A percentile compares a stretch with the other conserved stretches of the same genome.
These are phyloP conservation scores for Podospora comata DNA, from an alignment of 495 filamentous ascomycete species.

Conservation along the genomic window DNA sequence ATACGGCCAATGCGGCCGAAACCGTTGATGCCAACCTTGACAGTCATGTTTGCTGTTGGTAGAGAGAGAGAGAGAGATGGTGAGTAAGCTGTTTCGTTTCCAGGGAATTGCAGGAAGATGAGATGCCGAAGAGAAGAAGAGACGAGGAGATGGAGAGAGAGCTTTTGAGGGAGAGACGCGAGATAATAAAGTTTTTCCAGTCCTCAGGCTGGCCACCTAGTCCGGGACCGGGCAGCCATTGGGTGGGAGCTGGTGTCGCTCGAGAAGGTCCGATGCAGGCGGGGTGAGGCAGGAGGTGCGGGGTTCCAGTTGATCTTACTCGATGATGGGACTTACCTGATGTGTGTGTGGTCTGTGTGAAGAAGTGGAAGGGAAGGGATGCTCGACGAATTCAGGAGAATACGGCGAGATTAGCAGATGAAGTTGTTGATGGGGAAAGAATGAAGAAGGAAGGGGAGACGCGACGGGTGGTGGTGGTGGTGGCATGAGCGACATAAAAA, in stretches of 20 bases:
- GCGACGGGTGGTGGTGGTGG: constrained; percentile 16
- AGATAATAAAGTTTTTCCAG: constrained; percentile 30
- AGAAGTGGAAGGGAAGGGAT: not conserved
- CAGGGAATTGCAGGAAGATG: constrained; percentile 1
- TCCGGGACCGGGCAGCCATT: constrained; percentile 20
- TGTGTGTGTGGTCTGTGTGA: constrained; percentile 5
- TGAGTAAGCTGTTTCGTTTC: constrained; percentile 8
- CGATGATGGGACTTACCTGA: constrained; percentile 22
- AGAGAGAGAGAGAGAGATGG: not conserved
- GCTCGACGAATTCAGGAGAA: constrained; percentile 1
- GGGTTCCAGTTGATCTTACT: constrained; percentile 22
- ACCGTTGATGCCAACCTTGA: constrained; percentile 95
- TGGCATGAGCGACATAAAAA: constrained; percentile 41
- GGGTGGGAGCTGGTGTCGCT: not conserved
- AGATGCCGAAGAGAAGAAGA: constrained; percentile 15
- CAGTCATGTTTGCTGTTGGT: constrained; percentile 40
- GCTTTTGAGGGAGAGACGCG: constrained; percentile 18
- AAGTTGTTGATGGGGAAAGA: constrained; percentile 17
- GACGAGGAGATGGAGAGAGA: constrained; percentile 20
- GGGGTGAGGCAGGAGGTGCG: constrained; percentile 22
- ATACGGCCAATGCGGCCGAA: constrained; percentile 99
- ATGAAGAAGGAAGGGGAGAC: constrained; percentile 15
- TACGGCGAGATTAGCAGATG: not conserved
- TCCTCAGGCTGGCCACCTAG: constrained; percentile 12
- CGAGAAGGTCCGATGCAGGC: constrained; percentile 5